A percentile compares a stretch with the other conserved stretches of the same genome.
Conservation (phyloP, 306 rosid species). For the Ormosia emarginata region DNA sequence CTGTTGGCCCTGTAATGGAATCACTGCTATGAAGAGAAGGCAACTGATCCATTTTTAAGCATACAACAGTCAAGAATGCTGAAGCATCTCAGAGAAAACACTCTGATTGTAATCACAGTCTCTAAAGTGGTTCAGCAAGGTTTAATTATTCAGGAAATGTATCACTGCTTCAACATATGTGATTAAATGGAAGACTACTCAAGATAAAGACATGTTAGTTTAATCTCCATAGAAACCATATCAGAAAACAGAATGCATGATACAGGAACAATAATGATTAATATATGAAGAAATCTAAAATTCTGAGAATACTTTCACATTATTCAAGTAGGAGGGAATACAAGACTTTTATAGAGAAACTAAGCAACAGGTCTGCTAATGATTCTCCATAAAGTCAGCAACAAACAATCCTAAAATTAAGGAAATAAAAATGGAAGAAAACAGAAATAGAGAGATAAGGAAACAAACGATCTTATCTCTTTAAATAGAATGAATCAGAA, state of each 20-base stretch:
- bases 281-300: no score
- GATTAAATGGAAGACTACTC: neutral
- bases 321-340: no score
- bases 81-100: neutral
- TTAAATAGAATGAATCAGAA: no score
- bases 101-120: neutral
- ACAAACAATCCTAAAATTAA: no score
- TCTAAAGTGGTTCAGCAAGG: neutral
- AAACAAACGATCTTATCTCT: no score
- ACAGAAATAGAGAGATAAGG: no score
- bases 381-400: no score
- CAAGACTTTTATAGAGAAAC: no score
- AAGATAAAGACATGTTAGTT: neutral
- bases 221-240: neutral
- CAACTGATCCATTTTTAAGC: neutral
- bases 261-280: neutral
- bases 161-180: neutral
- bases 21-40: neutral
- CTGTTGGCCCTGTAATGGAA: neutral
- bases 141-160: neutral
- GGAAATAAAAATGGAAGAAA: no score
- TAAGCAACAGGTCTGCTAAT: no score
- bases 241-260: neutral
- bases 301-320: no score
- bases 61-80: neutral